Conservation (phyloP, 1,139 yeast species). For the Schwanniomyces etchellsii region DNA sequence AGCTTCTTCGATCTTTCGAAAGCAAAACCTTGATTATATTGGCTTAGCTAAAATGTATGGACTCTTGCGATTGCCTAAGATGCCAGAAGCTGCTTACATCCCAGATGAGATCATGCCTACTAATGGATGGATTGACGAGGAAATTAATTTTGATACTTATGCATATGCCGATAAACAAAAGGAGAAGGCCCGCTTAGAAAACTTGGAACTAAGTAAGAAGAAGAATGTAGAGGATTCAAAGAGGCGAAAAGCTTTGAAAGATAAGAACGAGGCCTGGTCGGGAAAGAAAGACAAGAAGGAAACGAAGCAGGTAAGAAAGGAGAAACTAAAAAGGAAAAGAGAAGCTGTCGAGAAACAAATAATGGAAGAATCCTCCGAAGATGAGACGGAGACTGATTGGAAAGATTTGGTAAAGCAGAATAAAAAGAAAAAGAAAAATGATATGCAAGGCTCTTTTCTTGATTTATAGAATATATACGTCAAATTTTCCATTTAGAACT, state of each 20-base stretch:
- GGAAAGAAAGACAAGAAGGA: slow-evolving; percentile 61
- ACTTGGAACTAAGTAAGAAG: slow-evolving; percentile 42
- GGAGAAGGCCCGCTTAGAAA: slow-evolving; percentile 59
- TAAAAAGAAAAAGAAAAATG: slow-evolving; percentile 48
- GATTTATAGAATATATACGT: slow-evolving; percentile 44
- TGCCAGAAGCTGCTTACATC: slow-evolving; percentile 79
- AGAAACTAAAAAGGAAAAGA: slow-evolving; percentile 56
- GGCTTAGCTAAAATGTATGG: slow-evolving; percentile 77
- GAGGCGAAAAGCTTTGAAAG: slow-evolving; percentile 39
- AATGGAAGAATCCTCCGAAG: slow-evolving; percentile 42
- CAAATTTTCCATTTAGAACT: slow-evolving; percentile 45
- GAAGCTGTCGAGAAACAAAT: slow-evolving; percentile 57
- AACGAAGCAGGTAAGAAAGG: slow-evolving; percentile 55
- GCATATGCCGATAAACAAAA: slow-evolving; percentile 58
- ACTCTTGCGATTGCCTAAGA: slow-evolving; percentile 75
- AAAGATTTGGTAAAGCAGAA: slow-evolving; percentile 68
- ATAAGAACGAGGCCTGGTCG: slow-evolving; percentile 79
- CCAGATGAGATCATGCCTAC: slow-evolving; percentile 44
- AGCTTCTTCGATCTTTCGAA: slow-evolving; percentile 85
- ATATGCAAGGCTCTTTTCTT: slow-evolving; percentile 63
- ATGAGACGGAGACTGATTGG: slow-evolving; percentile 72
- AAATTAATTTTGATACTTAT: slow-evolving; percentile 60
- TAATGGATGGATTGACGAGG: slow-evolving; percentile 68
- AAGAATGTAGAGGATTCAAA: slow-evolving; percentile 44
- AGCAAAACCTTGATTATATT: slow-evolving; percentile 63